Evolutionary conservation across 257 asterid genomes (phyloP), one percentile per base, ranked within the genome.

Genomic region (Jasminum sambac): DNA sequence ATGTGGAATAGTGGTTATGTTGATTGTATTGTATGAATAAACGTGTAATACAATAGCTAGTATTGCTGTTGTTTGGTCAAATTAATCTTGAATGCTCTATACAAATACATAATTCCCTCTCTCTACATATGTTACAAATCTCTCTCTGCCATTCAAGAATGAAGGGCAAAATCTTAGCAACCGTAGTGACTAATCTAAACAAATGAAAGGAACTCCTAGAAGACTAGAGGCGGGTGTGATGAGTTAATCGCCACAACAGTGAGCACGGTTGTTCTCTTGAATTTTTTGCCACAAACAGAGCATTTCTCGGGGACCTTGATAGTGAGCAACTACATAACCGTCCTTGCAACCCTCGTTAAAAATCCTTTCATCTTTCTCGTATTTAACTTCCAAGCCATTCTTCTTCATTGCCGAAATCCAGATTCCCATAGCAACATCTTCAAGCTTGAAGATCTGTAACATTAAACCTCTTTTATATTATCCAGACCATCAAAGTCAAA

Each of bases 371-470:
- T 95, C 99, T 30, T 81, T 85, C 78, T 88, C 89, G 43, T 95
- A 95, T 71, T 70, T 84, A 73, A 95, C 92, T 76, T 83, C 78
- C 74, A 88, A 17, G 44, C 98, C 96, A 24, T 79, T 83, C 72
- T 83, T 85, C 76, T 83, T 87, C 94, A 95, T 83, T 66, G 86
- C 96, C 0, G 84, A 87, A 23, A 95, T 88, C 99, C 99, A 95
- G 72, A 89, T 92, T 39, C 98, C 99, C 98, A 95, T 89, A 11
- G 97, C 95, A 10, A 91, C 97, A 11, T 95, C 98, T 86, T 95
- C 99, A 24, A 95, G 94, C 86, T 89, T 95, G 79, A 95, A 95
- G 82, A 95, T 87, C 97, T 95, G 92, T 65, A 60, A n/a, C 23
- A 8, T 30, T 26, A 6, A 67, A 50, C 43, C 12, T 30, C 36